Evolutionary conservation across 306 rosid genomes (phyloP).

Genomic region (Cercis canadensis): DNA sequence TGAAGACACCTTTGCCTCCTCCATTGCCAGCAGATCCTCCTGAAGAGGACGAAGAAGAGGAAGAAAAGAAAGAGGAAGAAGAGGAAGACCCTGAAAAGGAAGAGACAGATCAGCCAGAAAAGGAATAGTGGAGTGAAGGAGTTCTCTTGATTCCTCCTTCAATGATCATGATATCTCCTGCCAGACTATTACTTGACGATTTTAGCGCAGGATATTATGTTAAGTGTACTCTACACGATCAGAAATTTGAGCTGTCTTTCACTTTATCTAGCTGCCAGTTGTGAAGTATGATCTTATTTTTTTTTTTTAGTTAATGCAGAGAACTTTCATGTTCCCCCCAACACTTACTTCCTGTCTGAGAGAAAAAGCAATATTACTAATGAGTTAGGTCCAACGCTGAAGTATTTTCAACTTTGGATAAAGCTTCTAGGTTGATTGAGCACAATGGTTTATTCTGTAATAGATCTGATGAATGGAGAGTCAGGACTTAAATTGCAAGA

Average conservation of each 20-base stretch:
- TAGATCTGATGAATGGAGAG: too few relatives aligned
- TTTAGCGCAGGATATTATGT: constrained; percentile 4
- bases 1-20: constrained; percentile 63
- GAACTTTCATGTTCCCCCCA: not conserved
- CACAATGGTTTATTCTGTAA: too few relatives aligned
- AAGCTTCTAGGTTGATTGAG: not conserved
- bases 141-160: constrained; percentile 26
- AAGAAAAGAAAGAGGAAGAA: constrained; percentile 45
- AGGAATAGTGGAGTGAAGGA: constrained; percentile 27
- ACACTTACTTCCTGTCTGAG: too few relatives aligned
- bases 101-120: constrained; percentile 43
- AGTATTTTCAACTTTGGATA: not conserved
- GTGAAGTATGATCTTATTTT: not conserved
- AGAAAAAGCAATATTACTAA: too few relatives aligned
- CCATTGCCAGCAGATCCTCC: constrained; percentile 61
- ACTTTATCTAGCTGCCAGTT: constrained; percentile 30
- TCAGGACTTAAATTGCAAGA: too few relatives aligned
- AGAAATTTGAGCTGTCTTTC: constrained; percentile 22
- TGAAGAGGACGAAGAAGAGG: constrained; percentile 52
- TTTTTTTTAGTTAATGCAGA: not conserved
- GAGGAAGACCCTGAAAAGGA: constrained; percentile 56
- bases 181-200: constrained; percentile 15
- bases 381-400: too few relatives aligned
- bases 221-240: constrained; percentile 11
- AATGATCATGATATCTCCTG: constrained; percentile 31